Evolutionary conservation across 805 yeast genomes (phyloP), one percentile per base, ranked within the genome.

Genomic region (Starmera pachycereana): DNA sequence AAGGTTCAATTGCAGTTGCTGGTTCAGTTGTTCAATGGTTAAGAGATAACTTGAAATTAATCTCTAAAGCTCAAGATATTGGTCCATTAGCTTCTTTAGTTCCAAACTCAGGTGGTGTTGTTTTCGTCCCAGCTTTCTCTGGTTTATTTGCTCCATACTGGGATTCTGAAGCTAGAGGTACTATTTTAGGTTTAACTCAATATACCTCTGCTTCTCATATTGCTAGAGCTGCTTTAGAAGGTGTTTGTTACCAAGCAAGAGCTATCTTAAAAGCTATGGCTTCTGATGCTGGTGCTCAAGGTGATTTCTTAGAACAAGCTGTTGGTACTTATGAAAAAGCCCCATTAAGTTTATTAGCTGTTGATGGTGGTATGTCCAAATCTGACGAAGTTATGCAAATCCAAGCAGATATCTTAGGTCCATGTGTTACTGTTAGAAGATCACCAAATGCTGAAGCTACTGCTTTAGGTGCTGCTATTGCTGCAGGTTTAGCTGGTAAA

Each of bases 81-180:
- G 96, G 96, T 4, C 94, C 94, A 25, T 70, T 89, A 52, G 96
- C 96, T 11, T 76, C 83, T 22, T 80, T 78, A 52, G 96, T 86
- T 32, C 69, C 73, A 22, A 76, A 82, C 57, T 71, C 90, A 13
- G 96, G 92, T 37, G 96, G 96, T 32, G 96, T 89, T 22, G 88
- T 86, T 32, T 89, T 89, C 55, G 95, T 89, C 36, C 95, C 97
- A 28, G 96, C 96, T 3, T 87, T 89, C 58, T 81, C 89, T 29
- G 97, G 97, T 8, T 68, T 89, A 41, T 89, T 85, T 62, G 95
- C 96, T 4, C 97, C 97, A 16, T 87, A 89, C 65, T 89, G 97
- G 97, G 87, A 85, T 56, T 75, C 89, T 12, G 85, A 84, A 39
- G 87, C 96, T 7, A 76, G 95, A 47, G 97, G 97, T 37, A 81